Conservation (phyloP, 225 moss, liverwort and hornwort species). For the Rhytidiadelphus loreus region DNA sequence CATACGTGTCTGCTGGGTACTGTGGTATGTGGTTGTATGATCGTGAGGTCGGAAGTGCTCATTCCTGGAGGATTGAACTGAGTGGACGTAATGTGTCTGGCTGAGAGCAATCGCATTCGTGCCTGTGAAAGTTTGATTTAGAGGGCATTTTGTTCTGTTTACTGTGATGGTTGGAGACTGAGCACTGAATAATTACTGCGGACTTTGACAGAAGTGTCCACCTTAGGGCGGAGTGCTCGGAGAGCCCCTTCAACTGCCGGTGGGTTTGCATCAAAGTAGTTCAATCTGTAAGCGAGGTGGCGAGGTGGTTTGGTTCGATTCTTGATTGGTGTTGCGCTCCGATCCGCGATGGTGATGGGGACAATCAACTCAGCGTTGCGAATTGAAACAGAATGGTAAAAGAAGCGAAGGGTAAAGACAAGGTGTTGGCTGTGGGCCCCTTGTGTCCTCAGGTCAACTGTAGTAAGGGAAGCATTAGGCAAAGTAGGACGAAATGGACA, state of each 20-base stretch:
- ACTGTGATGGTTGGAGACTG: conserved; percentile 1
- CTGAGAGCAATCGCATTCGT: background rate
- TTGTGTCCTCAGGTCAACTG: conserved; percentile 24
- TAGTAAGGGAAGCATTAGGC: background rate
- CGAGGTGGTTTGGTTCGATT: background rate
- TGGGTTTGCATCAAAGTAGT: conserved; percentile 2
- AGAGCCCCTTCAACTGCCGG: background rate
- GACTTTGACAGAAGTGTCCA: conserved; percentile 18
- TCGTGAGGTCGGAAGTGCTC: background rate
- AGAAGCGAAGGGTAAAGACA: conserved; percentile 8
- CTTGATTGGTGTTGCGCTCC: background rate
- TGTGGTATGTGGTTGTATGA: background rate
- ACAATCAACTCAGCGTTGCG: conserved; percentile 9
- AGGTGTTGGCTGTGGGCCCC: conserved; percentile 34
- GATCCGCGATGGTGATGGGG: conserved; percentile 26
- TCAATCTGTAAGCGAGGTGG: background rate
- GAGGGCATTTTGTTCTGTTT: background rate
- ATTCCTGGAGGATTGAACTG: background rate
- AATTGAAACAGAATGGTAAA: conserved; percentile 42
- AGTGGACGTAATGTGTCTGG: background rate
- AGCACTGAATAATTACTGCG: conserved; percentile 2
- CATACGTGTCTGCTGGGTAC: background rate
- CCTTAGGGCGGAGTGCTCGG: background rate
- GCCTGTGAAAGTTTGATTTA: background rate
- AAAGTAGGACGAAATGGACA: conserved; percentile 20